Evolutionary conservation across 169 alveolate species (phyloP).

Genomic region (Plasmodium vinckei): DNA sequence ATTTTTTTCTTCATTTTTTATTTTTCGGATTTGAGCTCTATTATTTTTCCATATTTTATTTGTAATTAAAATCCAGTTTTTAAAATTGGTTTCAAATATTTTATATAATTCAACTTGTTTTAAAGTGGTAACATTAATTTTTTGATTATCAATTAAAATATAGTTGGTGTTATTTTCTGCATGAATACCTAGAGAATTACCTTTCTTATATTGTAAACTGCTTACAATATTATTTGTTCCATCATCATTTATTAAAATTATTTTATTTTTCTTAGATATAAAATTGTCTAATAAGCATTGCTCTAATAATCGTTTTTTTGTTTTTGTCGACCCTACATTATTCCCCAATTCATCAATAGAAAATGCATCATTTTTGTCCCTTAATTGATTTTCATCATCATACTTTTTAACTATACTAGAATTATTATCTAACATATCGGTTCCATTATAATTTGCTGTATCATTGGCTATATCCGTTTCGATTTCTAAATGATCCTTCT

Average conservation of each 20-base stretch:
- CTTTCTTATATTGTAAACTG: conserved; percentile 23
- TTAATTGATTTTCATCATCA: conserved; percentile 6
- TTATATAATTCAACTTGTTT: conserved; percentile 32
- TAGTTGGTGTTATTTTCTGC: conserved; percentile 20
- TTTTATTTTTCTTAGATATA: conserved; percentile 43
- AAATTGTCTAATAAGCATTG: conserved; percentile 35
- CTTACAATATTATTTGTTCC: conserved; percentile 5
- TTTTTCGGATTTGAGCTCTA: conserved; percentile 57
- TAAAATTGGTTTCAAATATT: conserved; percentile 47
- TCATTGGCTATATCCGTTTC: conserved; percentile 5
- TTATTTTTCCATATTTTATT: conserved; percentile 67
- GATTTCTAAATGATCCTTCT: conserved; percentile 28
- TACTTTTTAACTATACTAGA: background rate
- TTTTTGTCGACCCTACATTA: background rate
- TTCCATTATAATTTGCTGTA: background rate
- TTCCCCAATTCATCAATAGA: background rate
- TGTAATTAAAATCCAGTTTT: conserved; percentile 55
- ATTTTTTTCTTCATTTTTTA: conserved; percentile 19
- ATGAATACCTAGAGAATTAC: conserved; percentile 11
- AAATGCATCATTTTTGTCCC: conserved; percentile 40
- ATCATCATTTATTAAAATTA: conserved; percentile 25
- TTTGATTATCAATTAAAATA: conserved; percentile 43
- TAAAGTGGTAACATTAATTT: conserved; percentile 32
- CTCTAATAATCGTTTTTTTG: conserved; percentile 32
- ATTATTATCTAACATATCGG: background rate